These are phyloP conservation scores for Aspergillus campestris DNA, from an alignment of 495 filamentous ascomycete genomes.

Conservation along the genomic window DNA sequence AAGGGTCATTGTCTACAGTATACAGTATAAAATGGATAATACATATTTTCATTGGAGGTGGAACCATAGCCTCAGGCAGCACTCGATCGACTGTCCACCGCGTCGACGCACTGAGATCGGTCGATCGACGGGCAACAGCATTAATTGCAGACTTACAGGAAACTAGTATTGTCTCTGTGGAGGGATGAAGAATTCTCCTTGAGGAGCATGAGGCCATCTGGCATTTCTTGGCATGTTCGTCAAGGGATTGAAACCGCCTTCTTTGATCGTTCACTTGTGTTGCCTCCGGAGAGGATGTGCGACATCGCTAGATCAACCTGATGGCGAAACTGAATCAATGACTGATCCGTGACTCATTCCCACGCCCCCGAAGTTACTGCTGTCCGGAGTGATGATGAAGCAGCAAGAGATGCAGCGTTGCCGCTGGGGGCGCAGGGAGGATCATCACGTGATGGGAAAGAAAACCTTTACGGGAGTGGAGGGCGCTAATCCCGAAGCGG, in stretches of 20 bases:
- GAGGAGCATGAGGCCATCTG: constrained; percentile 29
- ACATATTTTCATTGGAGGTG: too few relatives aligned
- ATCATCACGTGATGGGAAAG: constrained; percentile 28
- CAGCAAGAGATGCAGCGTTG: constrained; percentile 4
- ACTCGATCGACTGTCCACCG: too few relatives aligned
- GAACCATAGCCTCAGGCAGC: too few relatives aligned
- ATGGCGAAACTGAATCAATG: too few relatives aligned
- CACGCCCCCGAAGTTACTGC: too few relatives aligned
- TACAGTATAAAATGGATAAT: too few relatives aligned
- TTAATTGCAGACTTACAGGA: too few relatives aligned
- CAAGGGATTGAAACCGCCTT: constrained; percentile 9
- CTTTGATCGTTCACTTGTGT: neutral
- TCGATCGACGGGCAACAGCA: neutral
- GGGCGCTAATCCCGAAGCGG: constrained; percentile 16
- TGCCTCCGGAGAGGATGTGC: too few relatives aligned
- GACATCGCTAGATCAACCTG: too few relatives aligned
- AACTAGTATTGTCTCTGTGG: constrained; percentile 1
- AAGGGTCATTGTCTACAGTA: too few relatives aligned
- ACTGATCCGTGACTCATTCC: too few relatives aligned
- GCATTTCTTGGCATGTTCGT: constrained; percentile 33
- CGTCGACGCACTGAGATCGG: neutral
- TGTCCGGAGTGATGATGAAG: neutral
- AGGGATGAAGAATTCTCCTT: constrained; percentile 5
- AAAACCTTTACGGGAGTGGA: constrained; percentile 31
- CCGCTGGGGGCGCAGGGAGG: constrained; percentile 9